phyloP scores from a whole-genome alignment of 164 flowering plant species.

The Nymphaea colorata region DNA sequence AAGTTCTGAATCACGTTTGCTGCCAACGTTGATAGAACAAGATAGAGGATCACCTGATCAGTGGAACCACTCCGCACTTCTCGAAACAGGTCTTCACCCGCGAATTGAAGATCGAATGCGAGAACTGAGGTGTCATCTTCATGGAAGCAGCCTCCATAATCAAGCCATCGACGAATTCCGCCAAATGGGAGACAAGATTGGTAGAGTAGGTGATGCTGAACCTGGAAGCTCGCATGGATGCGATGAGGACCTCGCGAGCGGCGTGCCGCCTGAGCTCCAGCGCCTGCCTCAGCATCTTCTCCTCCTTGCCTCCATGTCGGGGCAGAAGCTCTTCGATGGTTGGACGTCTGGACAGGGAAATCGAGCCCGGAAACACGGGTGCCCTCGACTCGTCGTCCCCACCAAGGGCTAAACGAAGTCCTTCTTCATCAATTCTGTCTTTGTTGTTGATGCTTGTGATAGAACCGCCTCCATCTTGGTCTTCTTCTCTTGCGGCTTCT shows the following conservation, averaged over 20 bases:
- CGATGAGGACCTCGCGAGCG: slow-evolving; percentile 49
- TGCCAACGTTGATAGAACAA: neutral
- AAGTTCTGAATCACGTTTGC: too few relatives aligned
- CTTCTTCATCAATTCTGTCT: too few relatives aligned
- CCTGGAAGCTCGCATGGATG: slow-evolving; percentile 48
- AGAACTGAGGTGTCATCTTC: slow-evolving; percentile 51
- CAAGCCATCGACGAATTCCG: slow-evolving; percentile 53
- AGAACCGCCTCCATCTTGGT: slow-evolving; percentile 8
- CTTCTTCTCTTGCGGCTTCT: slow-evolving; percentile 15
- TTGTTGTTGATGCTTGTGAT: too few relatives aligned
- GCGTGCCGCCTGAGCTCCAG: slow-evolving; percentile 60
- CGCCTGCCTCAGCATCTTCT: slow-evolving; percentile 48
- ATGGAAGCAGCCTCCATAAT: slow-evolving; percentile 72
- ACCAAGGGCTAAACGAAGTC: too few relatives aligned
- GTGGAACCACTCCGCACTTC: slow-evolving; percentile 54
- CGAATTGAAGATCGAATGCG: slow-evolving; percentile 38
- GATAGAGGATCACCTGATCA: slow-evolving; percentile 45
- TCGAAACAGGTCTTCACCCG: slow-evolving; percentile 46
- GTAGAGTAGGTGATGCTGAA: slow-evolving; percentile 64
- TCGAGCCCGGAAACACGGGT: slow-evolving; percentile 69
- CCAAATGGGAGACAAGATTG: slow-evolving; percentile 35
- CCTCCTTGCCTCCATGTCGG: slow-evolving; percentile 17
- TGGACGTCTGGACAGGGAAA: slow-evolving; percentile 12
- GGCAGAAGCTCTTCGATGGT: neutral
- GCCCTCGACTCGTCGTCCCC: neutral